Percentiles rank a stretch among this genome's conserved stretches.
Conservation (phyloP, 805 yeast species). For the Metschnikowia noctiluminum region DNA sequence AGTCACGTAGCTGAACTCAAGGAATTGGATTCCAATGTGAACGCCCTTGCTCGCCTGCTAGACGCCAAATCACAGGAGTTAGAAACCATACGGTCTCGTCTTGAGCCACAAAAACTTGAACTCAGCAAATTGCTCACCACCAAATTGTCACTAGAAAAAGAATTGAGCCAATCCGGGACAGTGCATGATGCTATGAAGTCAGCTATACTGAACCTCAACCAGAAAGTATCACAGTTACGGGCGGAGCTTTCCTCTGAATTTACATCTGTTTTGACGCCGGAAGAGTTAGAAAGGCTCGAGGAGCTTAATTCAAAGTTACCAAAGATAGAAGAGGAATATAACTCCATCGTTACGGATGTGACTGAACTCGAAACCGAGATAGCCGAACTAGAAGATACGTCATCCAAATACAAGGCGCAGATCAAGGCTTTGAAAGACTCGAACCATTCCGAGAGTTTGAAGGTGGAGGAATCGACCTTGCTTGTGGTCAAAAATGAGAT, state of each 20-base stretch:
- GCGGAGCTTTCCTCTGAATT: constrained; percentile 55
- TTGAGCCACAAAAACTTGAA: constrained; percentile 43
- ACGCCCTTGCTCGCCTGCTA: constrained; percentile 45
- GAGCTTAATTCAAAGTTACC: constrained; percentile 35
- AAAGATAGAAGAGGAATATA: constrained; percentile 38
- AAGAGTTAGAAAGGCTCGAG: constrained; percentile 45
- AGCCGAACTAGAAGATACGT: constrained; percentile 9
- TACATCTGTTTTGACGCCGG: constrained; percentile 45
- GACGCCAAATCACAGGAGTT: constrained; percentile 33
- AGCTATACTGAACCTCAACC: constrained; percentile 5
- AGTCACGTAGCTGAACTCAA: constrained; percentile 38
- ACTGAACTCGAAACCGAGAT: constrained; percentile 46
- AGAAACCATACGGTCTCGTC: constrained; percentile 41
- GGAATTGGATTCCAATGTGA: constrained; percentile 49
- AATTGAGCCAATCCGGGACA: constrained; percentile 30
- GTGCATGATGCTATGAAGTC: constrained; percentile 31
- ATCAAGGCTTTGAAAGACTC: constrained; percentile 8
- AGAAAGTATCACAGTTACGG: constrained; percentile 42
- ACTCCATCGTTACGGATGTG: constrained; percentile 36
- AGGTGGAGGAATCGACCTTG: constrained; percentile 23
- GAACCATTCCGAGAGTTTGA: constrained; percentile 1
- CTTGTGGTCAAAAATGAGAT: constrained; percentile 24
- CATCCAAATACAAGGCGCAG: constrained; percentile 9
- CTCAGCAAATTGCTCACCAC: constrained; percentile 42
- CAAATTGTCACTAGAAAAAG: constrained; percentile 42